Percentiles rank a stretch among this genome's conserved stretches.
Conservation (phyloP, 2,329 filamentous ascomycete genomes). For the Aspergillus proliferans region DNA sequence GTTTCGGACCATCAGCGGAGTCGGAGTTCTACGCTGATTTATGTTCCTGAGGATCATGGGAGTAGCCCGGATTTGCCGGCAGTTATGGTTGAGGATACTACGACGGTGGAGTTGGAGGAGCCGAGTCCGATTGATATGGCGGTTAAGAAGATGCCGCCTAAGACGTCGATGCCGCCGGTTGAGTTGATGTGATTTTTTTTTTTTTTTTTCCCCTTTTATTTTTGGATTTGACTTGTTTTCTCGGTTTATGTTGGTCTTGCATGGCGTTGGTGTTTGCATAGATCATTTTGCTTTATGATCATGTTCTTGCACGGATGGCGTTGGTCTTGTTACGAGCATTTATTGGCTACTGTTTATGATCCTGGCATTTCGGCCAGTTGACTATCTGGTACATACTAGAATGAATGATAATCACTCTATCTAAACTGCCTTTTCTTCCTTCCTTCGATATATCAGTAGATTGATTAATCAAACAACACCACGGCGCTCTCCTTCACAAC, state of each 20-base stretch:
- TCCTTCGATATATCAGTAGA: background rate
- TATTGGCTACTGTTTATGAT: background rate
- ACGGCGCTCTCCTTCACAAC: slow-evolving; percentile 37
- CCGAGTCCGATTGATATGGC: slow-evolving; percentile 38
- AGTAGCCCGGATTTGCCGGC: slow-evolving; percentile 54
- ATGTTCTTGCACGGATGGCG: background rate
- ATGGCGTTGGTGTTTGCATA: slow-evolving; percentile 1
- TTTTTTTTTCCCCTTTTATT: background rate
- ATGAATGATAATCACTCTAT: background rate
- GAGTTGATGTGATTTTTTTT: slow-evolving; percentile 45
- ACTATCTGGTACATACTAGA: background rate
- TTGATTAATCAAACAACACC: slow-evolving; percentile 29
- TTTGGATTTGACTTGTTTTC: background rate
- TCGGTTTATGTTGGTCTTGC: background rate
- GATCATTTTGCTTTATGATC: background rate
- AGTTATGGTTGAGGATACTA: slow-evolving; percentile 59
- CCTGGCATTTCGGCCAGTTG: background rate
- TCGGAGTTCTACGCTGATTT: slow-evolving; percentile 56
- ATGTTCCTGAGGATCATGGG: slow-evolving; percentile 57
- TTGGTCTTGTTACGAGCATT: background rate
- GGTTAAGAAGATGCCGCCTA: slow-evolving; percentile 40
- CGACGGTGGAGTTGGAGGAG: slow-evolving; percentile 37
- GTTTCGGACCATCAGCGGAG: slow-evolving; percentile 30
- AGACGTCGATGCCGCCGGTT: slow-evolving; percentile 51
- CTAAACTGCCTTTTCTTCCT: background rate